phyloP scores from a whole-genome alignment of 768 basidiomycete genomes.

The Coprinopsis cinerea region DNA sequence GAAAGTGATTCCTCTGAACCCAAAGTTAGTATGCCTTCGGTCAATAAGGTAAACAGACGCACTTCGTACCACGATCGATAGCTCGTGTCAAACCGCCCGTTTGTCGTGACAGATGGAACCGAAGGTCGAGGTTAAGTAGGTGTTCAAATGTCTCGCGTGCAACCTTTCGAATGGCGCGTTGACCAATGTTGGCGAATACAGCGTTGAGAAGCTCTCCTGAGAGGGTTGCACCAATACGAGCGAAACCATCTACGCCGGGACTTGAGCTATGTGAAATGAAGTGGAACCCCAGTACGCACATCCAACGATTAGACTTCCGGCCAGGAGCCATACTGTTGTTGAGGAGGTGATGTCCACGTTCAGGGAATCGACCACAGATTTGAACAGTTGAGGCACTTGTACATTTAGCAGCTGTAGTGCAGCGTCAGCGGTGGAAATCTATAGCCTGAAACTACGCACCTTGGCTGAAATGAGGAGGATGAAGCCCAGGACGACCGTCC shows the following conservation, averaged over 20 bases:
- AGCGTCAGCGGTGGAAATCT: neutral
- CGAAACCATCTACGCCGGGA: constrained; percentile 68
- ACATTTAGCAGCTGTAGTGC: constrained; percentile 79
- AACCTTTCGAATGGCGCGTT: constrained; percentile 89
- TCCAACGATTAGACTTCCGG: constrained; percentile 84
- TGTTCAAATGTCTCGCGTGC: constrained; percentile 96
- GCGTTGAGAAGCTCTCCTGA: constrained; percentile 93
- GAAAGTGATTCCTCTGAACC: constrained; percentile 94
- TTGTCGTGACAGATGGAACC: constrained; percentile 88
- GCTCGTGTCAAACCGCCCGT: constrained; percentile 95
- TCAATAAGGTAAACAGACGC: constrained; percentile 20
- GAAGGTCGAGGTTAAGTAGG: constrained; percentile 82
- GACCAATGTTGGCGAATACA: constrained; percentile 93
- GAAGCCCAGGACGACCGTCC: constrained; percentile 79
- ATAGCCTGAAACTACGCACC: constrained; percentile 38
- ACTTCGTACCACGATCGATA: constrained; percentile 98
- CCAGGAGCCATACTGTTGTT: constrained; percentile 86
- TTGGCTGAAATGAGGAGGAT: constrained; percentile 79
- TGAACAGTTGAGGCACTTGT: constrained; percentile 97
- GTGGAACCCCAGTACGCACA: constrained; percentile 51
- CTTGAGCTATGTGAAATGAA: constrained; percentile 2
- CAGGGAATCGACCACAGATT: constrained; percentile 81
- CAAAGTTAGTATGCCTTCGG: too few species aligned
- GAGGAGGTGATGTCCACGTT: constrained; percentile 73
- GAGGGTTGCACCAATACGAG: constrained; percentile 83